Evolutionary conservation across 768 basidiomycete species (phyloP), one percentile per base, ranked within the genome.

Genomic region (Russula emetica): DNA sequence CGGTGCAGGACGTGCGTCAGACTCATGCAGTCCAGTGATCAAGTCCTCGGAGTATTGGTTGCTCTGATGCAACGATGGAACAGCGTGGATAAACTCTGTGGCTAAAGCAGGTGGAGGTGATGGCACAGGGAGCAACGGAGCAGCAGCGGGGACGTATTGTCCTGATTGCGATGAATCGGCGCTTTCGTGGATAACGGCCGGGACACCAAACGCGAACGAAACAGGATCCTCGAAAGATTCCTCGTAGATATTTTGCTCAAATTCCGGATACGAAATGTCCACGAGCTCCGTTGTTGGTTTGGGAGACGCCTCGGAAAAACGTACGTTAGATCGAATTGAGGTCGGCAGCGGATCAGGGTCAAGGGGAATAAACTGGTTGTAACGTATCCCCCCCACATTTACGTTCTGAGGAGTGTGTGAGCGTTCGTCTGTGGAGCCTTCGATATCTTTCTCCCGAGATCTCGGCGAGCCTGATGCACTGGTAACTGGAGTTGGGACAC

Each of bases 101-200:
- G 49, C 49, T 8, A 65, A 45, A 45, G 60, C 47, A 36, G 60
- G 64, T 45, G 64, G 60, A 44, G 59, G 59, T 32, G 64, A 65
- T n/a, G 64, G 64, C 32, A 52, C 64, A 28, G 64, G 64, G 42
- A 65, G 64, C 11, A 61, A 42, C 18, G 64, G 64, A 22, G 59
- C 56, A 20, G 59, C n/a, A 32, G 55, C 20, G 16, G 60, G n/a
- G 20, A 32, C 34, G 40, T 56, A 51, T 2, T 28, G 49, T 52
- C 32, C 20, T 28, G 38, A 26, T 32, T 50, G 54, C 16, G 40
- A 44, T 28, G 40, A 50, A 16, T 38, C 30, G 30, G 30, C 5
- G 3, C 34, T 28, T 32, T 64, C 63, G n/a, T 28, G n/a, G 34
- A 52, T 18, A n/a, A 18, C 38, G 16, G 18, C 42, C 49, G 45